Base-by-base conservation (phyloP, 2,329 filamentous ascomycete species). In the Trichophaea hybrida region DNA sequence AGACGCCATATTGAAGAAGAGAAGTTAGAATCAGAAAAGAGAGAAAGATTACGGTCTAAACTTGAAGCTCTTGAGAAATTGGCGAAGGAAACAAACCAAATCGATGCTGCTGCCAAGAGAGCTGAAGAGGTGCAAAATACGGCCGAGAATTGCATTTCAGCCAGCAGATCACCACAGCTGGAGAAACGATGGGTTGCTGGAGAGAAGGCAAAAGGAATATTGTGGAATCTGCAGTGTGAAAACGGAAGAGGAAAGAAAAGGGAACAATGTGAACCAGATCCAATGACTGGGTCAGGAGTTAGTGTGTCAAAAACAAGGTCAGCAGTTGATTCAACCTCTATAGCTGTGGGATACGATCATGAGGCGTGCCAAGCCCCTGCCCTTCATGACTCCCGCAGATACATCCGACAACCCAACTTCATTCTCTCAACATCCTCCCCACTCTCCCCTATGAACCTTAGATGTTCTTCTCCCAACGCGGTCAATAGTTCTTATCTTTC, bases 21-120 rank as follows among this genome's bases (percentile, higher is more conserved):
- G 17, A 78, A 76, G n/a, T 83, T 86, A 68, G 84, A 88, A 68
- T 83, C 81, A n/a, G 86, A 80, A 15, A 80, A 77, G 61, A 78
- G 80, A 67, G 84, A 87, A 69, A 80, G 86, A 31, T 82, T 90
- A 62, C 79, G 82, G 52, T 78, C 84, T 69, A 88, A 87, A 71
- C 73, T 90, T 51, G 84, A 84, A 66, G 80, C 81, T 6, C 73
- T 90, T 2, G 81, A 84, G 65, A 77, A 77, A 61, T 80, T 79
- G 69, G 78, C 76, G 55, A 72, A 74, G 4, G 81, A 80, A 69
- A 81, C 80, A 67, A 75, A 69, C 32, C 60, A 77, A 7, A 62
- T 70, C 5, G 69, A 74, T 24, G 71, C 74, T 10, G 70, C 73
- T 5, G 75, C 76, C 34, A 78, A 55, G 44, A 64, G 63, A 53